Evolutionary conservation across 441 rosid species (phyloP).

Genomic region (Eruca vesicaria): DNA sequence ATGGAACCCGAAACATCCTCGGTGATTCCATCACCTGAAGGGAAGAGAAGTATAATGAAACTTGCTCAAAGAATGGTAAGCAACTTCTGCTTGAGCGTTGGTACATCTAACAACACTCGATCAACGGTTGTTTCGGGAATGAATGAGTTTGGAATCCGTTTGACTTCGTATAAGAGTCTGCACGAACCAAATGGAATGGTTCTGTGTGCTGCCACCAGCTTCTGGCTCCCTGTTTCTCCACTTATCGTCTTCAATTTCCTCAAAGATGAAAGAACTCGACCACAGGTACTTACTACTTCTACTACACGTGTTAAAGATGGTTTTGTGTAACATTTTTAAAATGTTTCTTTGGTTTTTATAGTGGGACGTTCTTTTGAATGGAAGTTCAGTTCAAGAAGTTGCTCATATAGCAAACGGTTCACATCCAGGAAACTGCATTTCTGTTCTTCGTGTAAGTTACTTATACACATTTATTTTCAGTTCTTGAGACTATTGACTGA

Average conservation of each 20-base stretch:
- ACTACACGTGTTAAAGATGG: no score
- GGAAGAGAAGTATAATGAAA: slow-evolving; percentile 87
- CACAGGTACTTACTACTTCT: slow-evolving; percentile 70
- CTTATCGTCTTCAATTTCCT: slow-evolving; percentile 72
- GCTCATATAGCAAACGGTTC: slow-evolving; percentile 85
- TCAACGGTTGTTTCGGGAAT: slow-evolving; percentile 62
- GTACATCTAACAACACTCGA: slow-evolving; percentile 63
- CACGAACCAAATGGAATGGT: slow-evolving; percentile 63
- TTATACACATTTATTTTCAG: background rate
- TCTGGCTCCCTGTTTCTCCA: slow-evolving; percentile 79
- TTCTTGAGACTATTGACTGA: background rate
- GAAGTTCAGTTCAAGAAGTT: slow-evolving; percentile 81
- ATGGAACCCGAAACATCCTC: slow-evolving; percentile 55
- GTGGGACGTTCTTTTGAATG: slow-evolving; percentile 95
- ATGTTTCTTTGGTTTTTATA: slow-evolving; percentile 17
- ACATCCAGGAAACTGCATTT: slow-evolving; percentile 86
- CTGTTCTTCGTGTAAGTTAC: slow-evolving; percentile 78
- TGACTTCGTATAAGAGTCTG: slow-evolving; percentile 61
- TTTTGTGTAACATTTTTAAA: background rate
- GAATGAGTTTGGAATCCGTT: slow-evolving; percentile 68
- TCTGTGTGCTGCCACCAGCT: slow-evolving; percentile 85
- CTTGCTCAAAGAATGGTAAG: slow-evolving; percentile 88
- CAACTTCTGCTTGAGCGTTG: slow-evolving; percentile 72
- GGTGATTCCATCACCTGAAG: slow-evolving; percentile 75
- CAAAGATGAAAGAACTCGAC: slow-evolving; percentile 78